Evolutionary conservation across 306 rosid genomes (phyloP), one percentile per base, ranked within the genome.

Genomic region (Prunus dulcis): DNA sequence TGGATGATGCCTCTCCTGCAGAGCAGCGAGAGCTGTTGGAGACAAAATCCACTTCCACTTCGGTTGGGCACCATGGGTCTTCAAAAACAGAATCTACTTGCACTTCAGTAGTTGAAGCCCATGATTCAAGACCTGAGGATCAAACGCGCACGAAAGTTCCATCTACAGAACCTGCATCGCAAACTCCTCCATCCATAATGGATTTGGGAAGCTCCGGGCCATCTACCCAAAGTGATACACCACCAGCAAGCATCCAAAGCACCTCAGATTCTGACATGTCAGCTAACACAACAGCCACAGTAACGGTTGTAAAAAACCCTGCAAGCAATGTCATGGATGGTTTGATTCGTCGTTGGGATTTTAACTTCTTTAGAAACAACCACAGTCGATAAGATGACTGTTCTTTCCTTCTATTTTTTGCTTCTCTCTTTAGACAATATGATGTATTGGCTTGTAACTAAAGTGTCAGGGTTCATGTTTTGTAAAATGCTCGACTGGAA

Each of bases 301-400:
- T 96, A 69, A 91, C 93, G 27, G 96, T 91, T 49, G 85, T 84
- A 28, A 88, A 84, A 66, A 91, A 81, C 82, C 98, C 97, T 9
- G 34, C 91, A 52, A 38, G 88, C 82, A 88, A 91, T 86, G 81
- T 89, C 81, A 83, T 88, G 87, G 90, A 87, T 2, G 89, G 97
- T 74, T 82, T 95, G 86, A 71, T 90, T 67, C 89, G 97, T 5
- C 97, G 98, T 41, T 96, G 98, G 98, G 97, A 91, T 87, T 89
- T 92, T 84, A 91, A 85, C 80, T 83, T 92, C 79, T 87, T 96
- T 82, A 75, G 90, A 76, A 92, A 86, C 88, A 83, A 81, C 79
- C 85, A 79, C 9, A 86, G 80, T 71, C 78, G 87, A 82, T 89
- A 77, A 79, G 82, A 75, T 78, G 72, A 69, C 43, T n/a, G 30